Percentiles rank a stretch among this genome's conserved stretches.
Conservation (phyloP, 257 asterid species). For the Nicotiana knightiana region DNA sequence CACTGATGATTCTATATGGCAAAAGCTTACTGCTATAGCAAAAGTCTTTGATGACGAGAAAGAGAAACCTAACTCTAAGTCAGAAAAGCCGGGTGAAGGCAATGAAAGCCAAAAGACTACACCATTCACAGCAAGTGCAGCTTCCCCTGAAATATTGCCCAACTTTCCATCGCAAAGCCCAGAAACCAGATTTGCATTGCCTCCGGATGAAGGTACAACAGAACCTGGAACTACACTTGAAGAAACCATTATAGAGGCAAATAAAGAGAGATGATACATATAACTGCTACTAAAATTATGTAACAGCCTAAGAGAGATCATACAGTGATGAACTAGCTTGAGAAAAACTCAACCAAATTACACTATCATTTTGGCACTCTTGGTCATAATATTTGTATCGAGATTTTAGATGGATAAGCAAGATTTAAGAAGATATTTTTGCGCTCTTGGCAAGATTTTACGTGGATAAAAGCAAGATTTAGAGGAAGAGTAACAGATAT, state of each 20-base stretch:
- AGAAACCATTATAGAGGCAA: not conserved
- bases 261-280: not conserved
- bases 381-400: not conserved
- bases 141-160: not conserved
- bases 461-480: not conserved
- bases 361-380: not conserved
- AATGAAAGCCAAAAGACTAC: not conserved
- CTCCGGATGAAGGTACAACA: constrained; percentile 21
- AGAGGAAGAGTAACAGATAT: not conserved
- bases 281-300: not conserved
- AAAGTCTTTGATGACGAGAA: constrained; percentile 29
- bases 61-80: not conserved
- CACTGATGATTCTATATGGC: constrained; percentile 24
- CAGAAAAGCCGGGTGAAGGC: not conserved
- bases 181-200: constrained; percentile 13
- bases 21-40: constrained; percentile 29
- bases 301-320: not conserved
- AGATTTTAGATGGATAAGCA: not conserved
- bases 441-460: not conserved
- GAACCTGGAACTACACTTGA: constrained; percentile 26
- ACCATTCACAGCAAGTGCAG: not conserved
- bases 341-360: not conserved
- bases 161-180: constrained; percentile 10
- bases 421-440: not conserved
- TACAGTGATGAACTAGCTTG: not conserved